Evolutionary conservation across 129 eudicot species (phyloP), one percentile per base, ranked within the genome.

Genomic region (Flaveria ramosissima): DNA sequence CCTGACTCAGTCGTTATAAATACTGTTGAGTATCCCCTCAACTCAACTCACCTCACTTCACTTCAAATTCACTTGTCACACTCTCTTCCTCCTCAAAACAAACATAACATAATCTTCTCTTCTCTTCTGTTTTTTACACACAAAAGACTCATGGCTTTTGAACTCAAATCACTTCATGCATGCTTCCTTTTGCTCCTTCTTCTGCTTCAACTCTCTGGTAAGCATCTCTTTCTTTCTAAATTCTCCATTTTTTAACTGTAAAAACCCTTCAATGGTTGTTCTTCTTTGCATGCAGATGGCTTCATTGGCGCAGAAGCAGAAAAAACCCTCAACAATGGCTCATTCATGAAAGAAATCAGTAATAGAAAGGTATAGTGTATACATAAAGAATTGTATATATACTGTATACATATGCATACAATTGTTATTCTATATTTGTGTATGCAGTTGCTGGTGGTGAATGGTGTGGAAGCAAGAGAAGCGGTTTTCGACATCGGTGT

Each of bases 401-500:
- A 62, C 9, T 19, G 17, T 3, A 61, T 11, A 62, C 9, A 56
- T 0, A 62, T 73, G 9, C 15, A 10, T 63, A 30, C 19, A 3
- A 19, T 60, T 47, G 47, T 8, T 24, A n/a, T 48, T 13, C 13
- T 45, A 1, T 45, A 45, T 45, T 8, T 45, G 50, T 45, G 13
- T 45, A 14, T 68, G 76, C 57, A 80, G 84, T 74, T 80, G 15
- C 74, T 80, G 76, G 23, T 74, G 75, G 84, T 74, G 83, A 73
- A 73, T 65, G 79, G 41, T 67, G 57, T 73, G 62, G 71, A 67
- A 67, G 75, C 75, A 74, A 80, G 67, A 30, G 46, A 74, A 68
- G 64, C n/a, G 15, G 30, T 41, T 74, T 52, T 80, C 27, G 73
- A n/a, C 68, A 65, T 72, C 17, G 59, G 19, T 68, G 61, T 61